Evolutionary conservation across 805 yeast species (phyloP), one percentile per base, ranked within the genome.

Genomic region (Clavispora fructus): DNA sequence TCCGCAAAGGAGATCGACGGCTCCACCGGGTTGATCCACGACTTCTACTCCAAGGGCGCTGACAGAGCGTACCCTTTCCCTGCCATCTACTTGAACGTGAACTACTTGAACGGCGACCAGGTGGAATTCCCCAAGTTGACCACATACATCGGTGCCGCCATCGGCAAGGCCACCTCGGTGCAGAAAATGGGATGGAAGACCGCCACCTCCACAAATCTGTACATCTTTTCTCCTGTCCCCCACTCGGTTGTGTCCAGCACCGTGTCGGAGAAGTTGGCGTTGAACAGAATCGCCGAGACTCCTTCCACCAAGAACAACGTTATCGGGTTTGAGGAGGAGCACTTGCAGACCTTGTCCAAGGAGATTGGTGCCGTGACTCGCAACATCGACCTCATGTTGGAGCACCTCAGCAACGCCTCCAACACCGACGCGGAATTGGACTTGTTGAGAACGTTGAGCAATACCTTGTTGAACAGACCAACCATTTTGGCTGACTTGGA

Each of bases 11-110:
- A 71, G 53, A 77, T 87, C 52, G 91, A 86, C 67, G 75, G 80
- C 45, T 78, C 84, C 63, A 80, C 90, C 12, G 87, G 87, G 9
- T 74, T 87, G 53, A 82, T 88, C 58, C 95, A 88, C 63, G 92
- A 84, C 59, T 84, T 87, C 60, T 88, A 84, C 69, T 72, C 82
- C 35, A 82, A 83, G 57, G 84, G 87, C 47, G 67, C 75, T 14
- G 85, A 80, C 58, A 80, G 89, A 49, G 81, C 89, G 4, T 77
- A 62, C 60, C 94, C 95, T 26, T 73, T 76, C 63, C 88, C 92
- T 19, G 90, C 94, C 41, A 76, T 89, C 51, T 89, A 87, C 65
- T 69, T 89, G 57, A 86, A 94, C 33, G 76, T 88, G 42, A 81
- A 83, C 54, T 77, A 82, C 54, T 67, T 74, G 52, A 72, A 74